These are phyloP conservation scores for Fusarium xylarioides DNA, from an alignment of 2,329 filamentous ascomycete genomes.

Conservation along the genomic window DNA sequence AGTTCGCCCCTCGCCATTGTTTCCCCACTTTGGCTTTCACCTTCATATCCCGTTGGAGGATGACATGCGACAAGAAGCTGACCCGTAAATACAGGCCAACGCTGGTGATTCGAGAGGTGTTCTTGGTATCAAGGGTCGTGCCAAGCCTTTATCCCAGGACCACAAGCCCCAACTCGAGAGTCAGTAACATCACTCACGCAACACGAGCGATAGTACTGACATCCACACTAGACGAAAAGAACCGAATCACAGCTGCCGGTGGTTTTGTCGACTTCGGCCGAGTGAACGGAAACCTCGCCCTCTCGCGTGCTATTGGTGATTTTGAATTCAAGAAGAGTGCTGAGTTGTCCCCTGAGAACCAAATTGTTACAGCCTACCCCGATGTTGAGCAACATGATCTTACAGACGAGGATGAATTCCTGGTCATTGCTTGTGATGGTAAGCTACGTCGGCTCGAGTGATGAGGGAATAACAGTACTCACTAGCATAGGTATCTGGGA, in stretches of 20 bases:
- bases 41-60: constrained; percentile 25
- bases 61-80: constrained; percentile 25
- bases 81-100: constrained; percentile 74
- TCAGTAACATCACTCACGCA: constrained; percentile 52
- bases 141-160: constrained; percentile 98
- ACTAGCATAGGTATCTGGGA: constrained; percentile 89
- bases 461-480: constrained; percentile 32
- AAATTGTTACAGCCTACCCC: constrained; percentile 97
- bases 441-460: constrained; percentile 47
- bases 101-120: constrained; percentile 96
- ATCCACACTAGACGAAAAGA: constrained; percentile 79
- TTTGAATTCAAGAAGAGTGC: constrained; percentile 99
- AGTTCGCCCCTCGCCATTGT: constrained; percentile 53
- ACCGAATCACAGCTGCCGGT: constrained; percentile 92
- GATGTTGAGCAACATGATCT: constrained; percentile 94
- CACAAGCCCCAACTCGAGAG: constrained; percentile 99
- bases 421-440: constrained; percentile 94
- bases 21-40: constrained; percentile 20
- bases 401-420: constrained; percentile 92
- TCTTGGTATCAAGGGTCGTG: constrained; percentile 93
- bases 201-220: constrained; percentile 25
- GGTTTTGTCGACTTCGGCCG: constrained; percentile 98
- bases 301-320: constrained; percentile 97
- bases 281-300: constrained; percentile 96
- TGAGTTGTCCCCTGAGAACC: constrained; percentile 95